Evolutionary conservation across 2,329 filamentous ascomycete species (phyloP), one percentile per base, ranked within the genome.

Genomic region (Hyphodiscus sp.): DNA sequence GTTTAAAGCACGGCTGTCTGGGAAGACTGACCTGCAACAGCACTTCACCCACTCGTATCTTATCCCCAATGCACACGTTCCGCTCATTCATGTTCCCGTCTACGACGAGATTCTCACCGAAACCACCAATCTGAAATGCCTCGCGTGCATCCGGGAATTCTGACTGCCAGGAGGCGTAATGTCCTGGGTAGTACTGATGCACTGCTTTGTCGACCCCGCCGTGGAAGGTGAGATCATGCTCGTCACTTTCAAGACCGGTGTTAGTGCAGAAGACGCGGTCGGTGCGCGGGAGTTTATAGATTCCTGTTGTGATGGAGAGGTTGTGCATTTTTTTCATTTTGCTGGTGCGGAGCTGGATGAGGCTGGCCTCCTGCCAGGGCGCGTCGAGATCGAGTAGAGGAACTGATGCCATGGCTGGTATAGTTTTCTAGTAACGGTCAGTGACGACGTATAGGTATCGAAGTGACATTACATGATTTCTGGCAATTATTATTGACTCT

Each of bases 1-100:
- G 74, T 64, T 86, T 87, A 70, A 79, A 86, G 69, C 83, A 86
- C 10, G 83, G 83, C 59, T 82, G 77, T 16, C 83, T 75, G 0
- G 83, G 83, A 20, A 85, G 69, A 57, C 76, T 79, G 20, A 86
- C 78, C 60, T 86, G 78, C 0, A 85, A 71, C 2, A 81, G 54
- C 0, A 81, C 72, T 1, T 77, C 67, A 53, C 67, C 64, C 8
- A 85, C 73, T 0, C 74, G 70, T 18, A 83, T 70, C 15, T 80
- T 69, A 59, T 87, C 83, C 20, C 83, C 83, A 49, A 87, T 82
- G 66, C 83, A 86, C 0, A 86, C 70, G 58, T 82, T 86, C 38
- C 75, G 73, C 69, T 87, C 83, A 60, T 83, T 85, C 71, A 85
- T 77, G 42, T 71, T 70, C 13, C 19, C 45, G 1, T 69, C 68